Evolutionary conservation across 2,329 filamentous ascomycete species (phyloP), one percentile per base, ranked within the genome.

Genomic region (Nemania bipapillata): DNA sequence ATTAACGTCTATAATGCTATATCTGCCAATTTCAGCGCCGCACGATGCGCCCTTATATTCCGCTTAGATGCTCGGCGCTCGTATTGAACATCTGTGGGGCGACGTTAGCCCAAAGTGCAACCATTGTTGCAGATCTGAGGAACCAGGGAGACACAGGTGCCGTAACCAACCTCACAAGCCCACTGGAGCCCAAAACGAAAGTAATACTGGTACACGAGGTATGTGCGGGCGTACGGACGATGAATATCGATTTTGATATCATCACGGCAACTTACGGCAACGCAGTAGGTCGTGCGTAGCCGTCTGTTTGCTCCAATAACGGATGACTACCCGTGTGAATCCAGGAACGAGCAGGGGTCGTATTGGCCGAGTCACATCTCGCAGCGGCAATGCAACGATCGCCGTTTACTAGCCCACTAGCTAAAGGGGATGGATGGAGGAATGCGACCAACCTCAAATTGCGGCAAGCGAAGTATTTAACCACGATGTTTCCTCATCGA

Each of bases 351-450:
- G 56, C 73, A 75, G 67, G 74, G 74, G 70, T 71, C 54, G 49
- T 42, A 32, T 54, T 42, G 20, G 55, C 55, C 32, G 45, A 72
- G 66, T 68, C 68, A 57, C 69, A 72, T 70, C 9, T 74, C 72
- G 71, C 56, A 66, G 70, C 57, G 69, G 71, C 66, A 64, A 70
- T 73, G 70, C 61, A 68, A 70, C 71, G 63, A 72, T 65, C 66
- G 55, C 40, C 24, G 26, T 61, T 40, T 50, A 24, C 49, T 60
- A 61, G 61, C 69, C 69, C 59, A 69, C 63, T 37, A 42, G 30
- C 53, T 50, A 49, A 62, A 59, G 45, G 69, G 69, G 57, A 9
- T 40, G 8, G 53, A 65, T 58, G 58, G 45, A 60, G 62, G 65
- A 68, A 69, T 69, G 69, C 57, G 60, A 58, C 59, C 52, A 28